A percentile compares a stretch with the other conserved stretches of the same genome.
Evolutionary conservation across 345 rosid species (phyloP).

Genomic region (Dimocarpus longan): DNA sequence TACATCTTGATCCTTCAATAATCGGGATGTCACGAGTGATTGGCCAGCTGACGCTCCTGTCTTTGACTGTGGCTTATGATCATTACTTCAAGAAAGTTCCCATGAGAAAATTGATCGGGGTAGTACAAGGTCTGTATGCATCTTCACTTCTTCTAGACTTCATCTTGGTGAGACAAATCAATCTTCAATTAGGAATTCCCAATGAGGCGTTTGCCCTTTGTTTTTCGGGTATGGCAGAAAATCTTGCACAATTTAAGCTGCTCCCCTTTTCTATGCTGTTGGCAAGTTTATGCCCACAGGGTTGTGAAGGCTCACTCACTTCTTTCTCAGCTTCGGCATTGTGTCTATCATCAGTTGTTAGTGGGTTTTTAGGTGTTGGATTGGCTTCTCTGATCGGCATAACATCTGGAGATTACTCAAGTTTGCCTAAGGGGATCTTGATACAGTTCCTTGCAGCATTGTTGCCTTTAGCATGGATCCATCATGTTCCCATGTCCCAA

Average conservation of each 20-base stretch:
- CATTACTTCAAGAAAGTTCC: conserved; percentile 63
- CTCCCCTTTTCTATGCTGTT: conserved; percentile 72
- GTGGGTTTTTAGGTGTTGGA: conserved; percentile 76
- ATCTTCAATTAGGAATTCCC: conserved; percentile 64
- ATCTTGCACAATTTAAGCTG: conserved; percentile 76
- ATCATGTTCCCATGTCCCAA: conserved; percentile 50
- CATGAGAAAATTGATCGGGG: conserved; percentile 64
- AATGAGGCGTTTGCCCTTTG: conserved; percentile 64
- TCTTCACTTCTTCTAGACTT: conserved; percentile 72
- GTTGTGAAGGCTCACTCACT: conserved; percentile 90
- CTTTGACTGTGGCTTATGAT: conserved; percentile 58
- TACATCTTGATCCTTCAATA: conserved; percentile 64
- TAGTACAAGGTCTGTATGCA: conserved; percentile 61
- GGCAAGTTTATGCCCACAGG: conserved; percentile 72
- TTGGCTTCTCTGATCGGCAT: conserved; percentile 71
- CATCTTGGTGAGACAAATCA: conserved; percentile 65
- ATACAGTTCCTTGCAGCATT: conserved; percentile 73
- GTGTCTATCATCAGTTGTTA: conserved; percentile 73
- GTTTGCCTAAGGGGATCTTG: conserved; percentile 55
- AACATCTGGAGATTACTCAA: conserved; percentile 62
- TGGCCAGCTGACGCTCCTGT: conserved; percentile 75
- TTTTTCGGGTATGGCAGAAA: conserved; percentile 81
- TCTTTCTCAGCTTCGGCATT: conserved; percentile 76
- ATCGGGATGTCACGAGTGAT: conserved; percentile 82
- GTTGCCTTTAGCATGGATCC: conserved; percentile 64